A percentile compares a stretch with the other conserved stretches of the same genome.
Evolutionary conservation across 2,329 filamentous ascomycete genomes (phyloP).

Genomic region (Fusarium citri): DNA sequence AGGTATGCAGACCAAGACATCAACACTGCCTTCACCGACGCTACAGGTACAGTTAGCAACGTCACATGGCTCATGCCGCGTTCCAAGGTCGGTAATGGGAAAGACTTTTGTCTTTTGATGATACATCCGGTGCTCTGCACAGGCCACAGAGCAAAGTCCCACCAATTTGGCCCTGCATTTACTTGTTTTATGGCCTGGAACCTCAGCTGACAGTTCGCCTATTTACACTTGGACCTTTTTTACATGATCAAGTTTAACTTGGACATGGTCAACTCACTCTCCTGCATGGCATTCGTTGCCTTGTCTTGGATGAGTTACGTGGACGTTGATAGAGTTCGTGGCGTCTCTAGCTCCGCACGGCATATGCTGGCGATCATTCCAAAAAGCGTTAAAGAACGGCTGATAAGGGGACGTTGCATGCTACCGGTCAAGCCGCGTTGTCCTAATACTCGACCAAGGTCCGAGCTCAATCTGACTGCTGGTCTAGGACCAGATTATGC

Average conservation of each 20-base stretch:
- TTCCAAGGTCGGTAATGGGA: background rate
- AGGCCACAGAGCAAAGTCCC: background rate
- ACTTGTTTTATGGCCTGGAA: slow-evolving; percentile 2
- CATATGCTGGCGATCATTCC: background rate
- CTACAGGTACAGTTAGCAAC: background rate
- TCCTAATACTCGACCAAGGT: background rate
- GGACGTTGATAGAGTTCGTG: slow-evolving; percentile 16
- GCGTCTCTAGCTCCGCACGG: slow-evolving; percentile 1
- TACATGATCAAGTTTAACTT: background rate
- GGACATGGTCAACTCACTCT: background rate
- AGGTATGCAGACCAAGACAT: slow-evolving; percentile 19
- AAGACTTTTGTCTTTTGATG: background rate
- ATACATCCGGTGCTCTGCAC: background rate
- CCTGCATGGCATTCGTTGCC: background rate
- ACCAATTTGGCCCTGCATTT: background rate
- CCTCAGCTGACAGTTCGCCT: background rate
- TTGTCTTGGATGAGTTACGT: slow-evolving; percentile 1
- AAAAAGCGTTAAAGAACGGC: background rate
- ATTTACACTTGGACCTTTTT: background rate
- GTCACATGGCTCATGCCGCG: background rate
- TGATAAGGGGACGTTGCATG: background rate
- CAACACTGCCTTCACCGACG: background rate
- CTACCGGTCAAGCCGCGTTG: background rate
- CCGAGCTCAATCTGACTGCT: background rate
- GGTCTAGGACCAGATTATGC: background rate